These are phyloP conservation scores for Stephania cephalantha DNA, from an alignment of 164 flowering plant genomes.

Conservation along the genomic window DNA sequence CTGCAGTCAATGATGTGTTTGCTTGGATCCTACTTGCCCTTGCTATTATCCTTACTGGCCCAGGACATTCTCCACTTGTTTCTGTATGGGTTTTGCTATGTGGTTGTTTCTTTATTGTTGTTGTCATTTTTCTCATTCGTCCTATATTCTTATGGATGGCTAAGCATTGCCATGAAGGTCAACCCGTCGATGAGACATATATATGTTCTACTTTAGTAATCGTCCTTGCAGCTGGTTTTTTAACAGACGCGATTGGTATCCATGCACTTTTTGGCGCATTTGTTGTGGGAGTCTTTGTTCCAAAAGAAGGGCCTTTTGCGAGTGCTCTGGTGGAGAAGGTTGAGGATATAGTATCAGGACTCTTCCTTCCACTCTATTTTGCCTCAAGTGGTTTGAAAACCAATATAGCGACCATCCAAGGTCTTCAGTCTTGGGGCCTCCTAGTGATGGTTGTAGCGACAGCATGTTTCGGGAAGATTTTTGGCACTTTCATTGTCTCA, in stretches of 20 bases:
- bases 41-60: constrained; percentile 18
- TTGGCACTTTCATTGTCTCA: constrained; percentile 37
- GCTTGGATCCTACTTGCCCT: constrained; percentile 45
- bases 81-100: constrained; percentile 17
- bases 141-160: constrained; percentile 38
- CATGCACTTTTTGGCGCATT: constrained; percentile 70
- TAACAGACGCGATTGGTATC: constrained; percentile 47
- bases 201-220: constrained; percentile 33
- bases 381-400: constrained; percentile 65
- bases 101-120: constrained; percentile 17
- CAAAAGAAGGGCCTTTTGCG: constrained; percentile 52
- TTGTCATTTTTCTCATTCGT: constrained; percentile 18
- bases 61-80: constrained; percentile 17
- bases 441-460: constrained; percentile 45
- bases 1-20: constrained; percentile 59
- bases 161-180: constrained; percentile 40
- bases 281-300: constrained; percentile 44
- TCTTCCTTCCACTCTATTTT: constrained; percentile 52
- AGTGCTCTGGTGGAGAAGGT: constrained; percentile 54
- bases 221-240: constrained; percentile 44
- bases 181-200: constrained; percentile 43
- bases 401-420: constrained; percentile 42
- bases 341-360: constrained; percentile 58
- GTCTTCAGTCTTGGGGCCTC: constrained; percentile 54
- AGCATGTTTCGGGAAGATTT: constrained; percentile 54